Base-by-base conservation (phyloP, 129 eudicot genomes). In the Flaveria linearis region DNA sequence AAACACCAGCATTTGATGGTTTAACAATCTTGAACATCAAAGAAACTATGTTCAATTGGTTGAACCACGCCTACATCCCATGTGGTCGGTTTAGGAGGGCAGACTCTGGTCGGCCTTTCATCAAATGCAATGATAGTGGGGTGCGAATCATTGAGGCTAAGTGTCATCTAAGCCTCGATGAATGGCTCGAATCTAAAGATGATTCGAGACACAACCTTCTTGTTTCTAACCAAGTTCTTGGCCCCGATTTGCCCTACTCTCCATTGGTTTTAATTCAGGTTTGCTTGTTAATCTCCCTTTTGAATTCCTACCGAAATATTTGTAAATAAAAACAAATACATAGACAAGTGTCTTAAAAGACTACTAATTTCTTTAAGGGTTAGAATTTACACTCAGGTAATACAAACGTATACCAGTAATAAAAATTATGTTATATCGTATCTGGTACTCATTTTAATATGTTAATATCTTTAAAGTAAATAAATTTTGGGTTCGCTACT, bases 91-190 rank as follows among this genome's bases (percentile, higher is more conserved):
- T 93, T 28, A 77, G 98, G 52, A 64, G 91, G 68, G 33, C 78
- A 1, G 85, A 85, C 9, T 56, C 82, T 11, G 88, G 96, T 23
- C 80, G 96, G 41, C 86, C 97, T 2, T 88, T 76, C 49, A 82
- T 90, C 46, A 93, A 88, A 66, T 93, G 98, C 72, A 93, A 93
- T 28, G 98, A 93, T 64, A 83, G 98, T 41, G 98, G 98, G 17
- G 84, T 85, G 51, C 81, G 98, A 81, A 3, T 85, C 13, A 70
- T 86, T 52, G 80, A 90, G 82, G 98, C 91, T 6, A 76, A 84
- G 79, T 90, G 95, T 74, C 80, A 53, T 17, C 73, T 78, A 25
- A 88, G 82, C 22, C 65, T 92, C 0, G 89, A 90, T 8, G 95
- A 92, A 58, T 92, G 98, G 98, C 56, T 90, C 1, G 76, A 83